Conservation (phyloP, 2,329 filamentous ascomycete genomes). For the Pseudocercospora fijiensis region DNA sequence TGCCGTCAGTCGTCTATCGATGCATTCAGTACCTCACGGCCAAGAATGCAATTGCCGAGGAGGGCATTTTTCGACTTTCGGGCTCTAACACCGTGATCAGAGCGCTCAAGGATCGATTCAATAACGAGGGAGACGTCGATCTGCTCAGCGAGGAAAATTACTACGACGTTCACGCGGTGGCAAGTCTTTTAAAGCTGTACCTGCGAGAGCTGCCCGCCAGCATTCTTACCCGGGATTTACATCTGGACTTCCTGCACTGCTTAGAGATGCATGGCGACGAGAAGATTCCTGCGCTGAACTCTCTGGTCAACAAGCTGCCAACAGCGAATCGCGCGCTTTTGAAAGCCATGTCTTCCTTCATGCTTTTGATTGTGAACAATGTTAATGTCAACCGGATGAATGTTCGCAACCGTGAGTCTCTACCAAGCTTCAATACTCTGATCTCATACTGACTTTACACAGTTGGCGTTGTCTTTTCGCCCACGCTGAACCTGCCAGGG, state of each 20-base stretch:
- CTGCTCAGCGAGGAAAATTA: constrained; percentile 75
- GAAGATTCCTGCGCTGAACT: constrained; percentile 73
- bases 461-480: constrained; percentile 96
- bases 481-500: constrained; percentile 92
- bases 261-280: constrained; percentile 68
- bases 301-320: constrained; percentile 77
- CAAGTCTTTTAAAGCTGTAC: constrained; percentile 90
- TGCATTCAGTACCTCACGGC: constrained; percentile 89
- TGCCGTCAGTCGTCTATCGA: constrained; percentile 91
- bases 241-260: constrained; percentile 75
- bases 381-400: constrained; percentile 95
- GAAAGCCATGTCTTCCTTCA: constrained; percentile 79
- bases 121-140: constrained; percentile 87
- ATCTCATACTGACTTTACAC: constrained; percentile 22
- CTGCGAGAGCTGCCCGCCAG: constrained; percentile 87
- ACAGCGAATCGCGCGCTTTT: constrained; percentile 77
- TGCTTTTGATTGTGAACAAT: constrained; percentile 91
- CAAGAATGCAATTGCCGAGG: constrained; percentile 78
- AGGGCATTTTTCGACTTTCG: constrained; percentile 94
- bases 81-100: constrained; percentile 97
- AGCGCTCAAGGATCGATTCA: constrained; percentile 86
- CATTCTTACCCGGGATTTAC: constrained; percentile 85
- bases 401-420: constrained; percentile 67
- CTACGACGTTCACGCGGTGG: constrained; percentile 94
- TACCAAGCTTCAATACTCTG: background rate